Evolutionary conservation across 768 basidiomycete species (phyloP).

Genomic region (Agaricus subrufescens): DNA sequence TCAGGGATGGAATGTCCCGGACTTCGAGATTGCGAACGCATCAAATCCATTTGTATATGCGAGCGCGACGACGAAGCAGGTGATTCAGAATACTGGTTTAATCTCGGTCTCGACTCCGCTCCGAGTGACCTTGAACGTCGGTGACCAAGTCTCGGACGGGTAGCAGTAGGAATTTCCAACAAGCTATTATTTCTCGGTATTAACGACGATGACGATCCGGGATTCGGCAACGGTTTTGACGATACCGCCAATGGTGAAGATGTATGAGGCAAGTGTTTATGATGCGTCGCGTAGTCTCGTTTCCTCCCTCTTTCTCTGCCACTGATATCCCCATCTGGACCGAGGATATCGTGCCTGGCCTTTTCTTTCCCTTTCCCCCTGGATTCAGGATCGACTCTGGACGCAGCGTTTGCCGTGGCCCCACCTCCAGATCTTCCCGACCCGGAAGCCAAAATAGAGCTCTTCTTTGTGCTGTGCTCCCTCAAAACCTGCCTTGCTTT

Average conservation of each 20-base stretch:
- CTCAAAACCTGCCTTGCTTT: constrained; percentile 2
- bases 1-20: constrained; percentile 2
- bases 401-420: background rate
- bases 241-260: constrained; percentile 4
- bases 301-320: constrained; percentile 15
- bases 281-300: constrained; percentile 1
- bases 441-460: background rate
- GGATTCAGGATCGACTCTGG: background rate
- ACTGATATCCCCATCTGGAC: background rate
- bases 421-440: background rate
- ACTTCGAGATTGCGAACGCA: background rate
- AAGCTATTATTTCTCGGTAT: background rate
- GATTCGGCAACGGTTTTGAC: background rate
- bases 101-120: background rate
- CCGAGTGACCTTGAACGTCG: constrained; percentile 10
- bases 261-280: constrained; percentile 6
- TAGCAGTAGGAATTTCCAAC: background rate
- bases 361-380: constrained; percentile 17
- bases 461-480: background rate
- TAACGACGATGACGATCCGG: background rate
- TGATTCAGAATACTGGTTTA: background rate
- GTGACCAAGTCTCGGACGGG: constrained; percentile 1
- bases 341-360: background rate
- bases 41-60: background rate
- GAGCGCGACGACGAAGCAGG: background rate